Base-by-base conservation (phyloP, 352 stramenopile species). In the Aphanomyces euteiches region DNA sequence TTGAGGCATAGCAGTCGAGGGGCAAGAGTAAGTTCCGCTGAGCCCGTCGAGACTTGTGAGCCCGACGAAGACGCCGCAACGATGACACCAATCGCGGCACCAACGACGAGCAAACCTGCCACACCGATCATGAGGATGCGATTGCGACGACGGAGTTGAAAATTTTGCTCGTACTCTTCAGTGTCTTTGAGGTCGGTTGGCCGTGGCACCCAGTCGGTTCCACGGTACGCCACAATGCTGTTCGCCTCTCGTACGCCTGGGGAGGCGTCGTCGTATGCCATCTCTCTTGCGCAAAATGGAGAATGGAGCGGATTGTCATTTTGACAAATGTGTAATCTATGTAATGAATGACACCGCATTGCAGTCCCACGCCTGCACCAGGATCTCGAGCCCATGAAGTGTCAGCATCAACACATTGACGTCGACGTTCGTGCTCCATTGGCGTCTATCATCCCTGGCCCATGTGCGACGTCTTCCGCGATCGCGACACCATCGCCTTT, bases 21-120 rank as follows among this genome's bases (percentile, higher is more conserved):
- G 28, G 28, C 28, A 28, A 28, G 1, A 28, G 28, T 28, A 28
- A 28, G 28, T 28, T 2, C 28, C 28, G 28, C 28, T 28, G 28
- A 28, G 28, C 28, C 28, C 28, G 28, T 28, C 28, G 28, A 48
- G 43, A 13, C 21, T 19, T 48, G 2, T 19, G 13, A 28, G 63
- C 10, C 28, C 28, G 28, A 28, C 1, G 28, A 28, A 28, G 28
- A 28, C 19, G 4, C 10, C 7, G 47, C 50, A 21, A 59, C 28
- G 36, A 69, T 69, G 63, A 69, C 47, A 60, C 63, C 63, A 17
- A 69, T 69, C 1, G 63, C 47, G 47, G 47, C 63, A 38, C 63
- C 63, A 40, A 69, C 63, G 7, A 69, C 63, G 41, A 69, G 40
- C 5, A 69, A 21, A 21, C 34, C 39, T 7, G 63, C 47, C 21